Evolutionary conservation across 805 yeast species (phyloP).

Genomic region (Metschnikowia colocasiae): DNA sequence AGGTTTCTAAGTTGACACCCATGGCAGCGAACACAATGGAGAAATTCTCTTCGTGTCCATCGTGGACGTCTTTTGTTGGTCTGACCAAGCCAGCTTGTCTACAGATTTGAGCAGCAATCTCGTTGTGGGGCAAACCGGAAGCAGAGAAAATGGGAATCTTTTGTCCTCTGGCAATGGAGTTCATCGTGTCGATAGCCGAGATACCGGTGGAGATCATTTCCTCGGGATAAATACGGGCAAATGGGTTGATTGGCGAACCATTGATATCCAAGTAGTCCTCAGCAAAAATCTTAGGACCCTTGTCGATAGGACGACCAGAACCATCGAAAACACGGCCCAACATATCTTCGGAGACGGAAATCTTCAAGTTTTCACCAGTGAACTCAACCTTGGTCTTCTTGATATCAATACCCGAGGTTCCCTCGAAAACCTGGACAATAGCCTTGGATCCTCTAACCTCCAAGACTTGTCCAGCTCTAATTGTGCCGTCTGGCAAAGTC

Average conservation of each 20-base stretch:
- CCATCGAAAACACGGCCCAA: conserved; percentile 98
- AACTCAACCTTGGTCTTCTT: conserved; percentile 96
- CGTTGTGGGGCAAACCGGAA: conserved; percentile 98
- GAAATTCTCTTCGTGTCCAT: conserved; percentile 99
- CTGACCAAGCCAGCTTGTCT: conserved; percentile 99
- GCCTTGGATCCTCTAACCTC: conserved; percentile 98
- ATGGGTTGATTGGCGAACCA: conserved; percentile 98
- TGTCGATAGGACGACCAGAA: conserved; percentile 97
- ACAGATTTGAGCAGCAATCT: conserved; percentile 99
- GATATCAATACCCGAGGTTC: conserved; percentile 98
- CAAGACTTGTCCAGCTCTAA: conserved; percentile 95
- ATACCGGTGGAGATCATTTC: conserved; percentile 99
- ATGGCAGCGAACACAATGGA: conserved; percentile 98
- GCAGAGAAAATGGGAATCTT: conserved; percentile 99
- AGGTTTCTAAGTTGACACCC: conserved; percentile 99
- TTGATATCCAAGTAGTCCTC: conserved; percentile 98
- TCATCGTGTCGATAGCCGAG: conserved; percentile 98
- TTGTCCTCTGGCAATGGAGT: conserved; percentile 99
- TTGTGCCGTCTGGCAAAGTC: conserved; percentile 92
- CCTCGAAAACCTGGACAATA: conserved; percentile 97
- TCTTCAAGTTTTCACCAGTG: conserved; percentile 90
- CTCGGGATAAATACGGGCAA: conserved; percentile 97
- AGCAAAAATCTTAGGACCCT: conserved; percentile 97
- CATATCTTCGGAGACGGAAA: conserved; percentile 95
- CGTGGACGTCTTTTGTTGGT: conserved; percentile 99